Evolutionary conservation across 345 rosid species (phyloP).

Genomic region (Syzygium grande): DNA sequence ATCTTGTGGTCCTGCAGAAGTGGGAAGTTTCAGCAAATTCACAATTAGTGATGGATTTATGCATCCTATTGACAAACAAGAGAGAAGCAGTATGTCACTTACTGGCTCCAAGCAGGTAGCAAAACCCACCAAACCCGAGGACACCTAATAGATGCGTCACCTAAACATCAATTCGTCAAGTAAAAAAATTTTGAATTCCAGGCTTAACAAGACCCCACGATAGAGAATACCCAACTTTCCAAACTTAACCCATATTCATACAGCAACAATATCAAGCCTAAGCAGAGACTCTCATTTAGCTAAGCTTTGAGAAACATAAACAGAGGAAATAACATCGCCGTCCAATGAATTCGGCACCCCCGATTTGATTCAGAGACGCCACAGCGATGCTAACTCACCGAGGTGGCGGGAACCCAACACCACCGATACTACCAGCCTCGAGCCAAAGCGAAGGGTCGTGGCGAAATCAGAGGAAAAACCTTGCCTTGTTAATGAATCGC

Average conservation of each 20-base stretch:
- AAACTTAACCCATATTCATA: background rate
- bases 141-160: slow-evolving; percentile 87
- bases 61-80: background rate
- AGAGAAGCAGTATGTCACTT: slow-evolving; percentile 16
- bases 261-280: background rate
- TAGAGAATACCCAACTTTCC: background rate
- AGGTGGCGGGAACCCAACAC: background rate
- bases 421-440: background rate
- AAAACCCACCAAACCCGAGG: slow-evolving; percentile 89
- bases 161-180: slow-evolving; percentile 24
- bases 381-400: background rate
- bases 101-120: slow-evolving; percentile 92
- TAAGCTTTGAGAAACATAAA: background rate
- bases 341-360: background rate
- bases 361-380: background rate
- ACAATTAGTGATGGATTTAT: background rate
- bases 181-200: background rate
- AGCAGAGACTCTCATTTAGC: background rate
- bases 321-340: background rate
- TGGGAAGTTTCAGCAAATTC: background rate
- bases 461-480: background rate
- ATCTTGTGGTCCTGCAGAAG: slow-evolving; percentile 74
- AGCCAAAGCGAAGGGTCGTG: background rate
- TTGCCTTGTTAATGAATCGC: slow-evolving; percentile 71
- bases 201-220: background rate